Base-by-base conservation (phyloP, 345 rosid genomes). In the Eucalyptus cloeziana region DNA sequence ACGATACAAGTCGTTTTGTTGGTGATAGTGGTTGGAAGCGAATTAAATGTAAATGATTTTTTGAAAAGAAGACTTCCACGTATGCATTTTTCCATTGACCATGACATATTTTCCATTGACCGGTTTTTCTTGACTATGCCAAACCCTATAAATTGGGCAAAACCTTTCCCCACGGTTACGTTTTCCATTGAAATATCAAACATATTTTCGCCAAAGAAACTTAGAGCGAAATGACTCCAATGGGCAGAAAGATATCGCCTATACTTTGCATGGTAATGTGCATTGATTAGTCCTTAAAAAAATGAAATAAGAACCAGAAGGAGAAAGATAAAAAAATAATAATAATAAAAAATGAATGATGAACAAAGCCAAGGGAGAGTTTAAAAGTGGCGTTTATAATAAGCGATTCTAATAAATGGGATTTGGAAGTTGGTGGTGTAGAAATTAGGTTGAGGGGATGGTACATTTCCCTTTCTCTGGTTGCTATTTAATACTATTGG, bases 401-500 rank as follows among this genome's bases (percentile, higher is more conserved):
- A 21, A 40, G 85, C 47, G 47, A 37, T 40, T 21, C 49, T 40
- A 87, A 87, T 87, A 87, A 87, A 52, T 52, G 71, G 40, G 49
- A 40, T 62, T 85, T 47, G 43, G 83, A 7, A 33, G 90, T 31
- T 60, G 47, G 81, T 85, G 88, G 88, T 13, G 27, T 44, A 50
- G 85, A 91, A 88, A 89, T 89, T 47, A 71, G 79, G 71, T 86
- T 89, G 44, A 13, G 50, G 89, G 90, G 89, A 90, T 89, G 94
- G 91, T 89, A 50, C 81, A 51, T 76, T 91, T 90, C 49, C 90
- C 86, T 91, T 89, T 92, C 83, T 93, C 94, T 93, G 93, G 95
- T 93, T 93, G 96, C 92, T 90, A 94, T 93, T 96, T 90, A 95
- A 94, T 94, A 60, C 92, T 91, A 88, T 95, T 93, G 94, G 92